Percentiles rank a stretch among this genome's conserved stretches.
These are phyloP conservation scores for Morella rubra DNA, from an alignment of 306 rosid genomes.

Conservation along the genomic window DNA sequence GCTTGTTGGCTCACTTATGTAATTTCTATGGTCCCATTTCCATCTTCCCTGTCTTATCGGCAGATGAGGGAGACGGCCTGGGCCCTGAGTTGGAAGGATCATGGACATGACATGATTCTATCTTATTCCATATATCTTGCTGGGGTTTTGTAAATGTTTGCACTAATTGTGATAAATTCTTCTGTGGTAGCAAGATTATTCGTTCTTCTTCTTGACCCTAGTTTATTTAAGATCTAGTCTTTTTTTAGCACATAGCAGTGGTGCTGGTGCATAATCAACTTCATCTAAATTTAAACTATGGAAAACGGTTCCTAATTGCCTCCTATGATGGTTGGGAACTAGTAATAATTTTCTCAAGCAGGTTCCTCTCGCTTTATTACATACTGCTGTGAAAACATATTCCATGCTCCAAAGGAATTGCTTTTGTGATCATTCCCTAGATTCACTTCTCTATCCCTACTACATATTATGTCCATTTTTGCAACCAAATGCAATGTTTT, in stretches of 20 bases:
- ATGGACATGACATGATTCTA: background rate
- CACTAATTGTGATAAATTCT: background rate
- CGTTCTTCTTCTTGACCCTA: background rate
- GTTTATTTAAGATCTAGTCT: background rate
- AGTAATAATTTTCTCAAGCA: background rate
- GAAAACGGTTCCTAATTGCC: background rate
- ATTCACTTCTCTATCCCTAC: background rate
- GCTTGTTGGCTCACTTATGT: background rate
- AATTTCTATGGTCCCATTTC: background rate
- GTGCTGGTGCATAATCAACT: background rate
- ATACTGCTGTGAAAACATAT: background rate
- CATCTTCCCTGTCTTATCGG: background rate
- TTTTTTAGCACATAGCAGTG: background rate
- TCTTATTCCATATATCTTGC: background rate
- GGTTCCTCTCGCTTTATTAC: background rate
- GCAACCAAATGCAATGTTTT: constrained; percentile 7
- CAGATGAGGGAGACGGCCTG: constrained; percentile 1
- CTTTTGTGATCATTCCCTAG: background rate
- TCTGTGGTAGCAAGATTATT: background rate
- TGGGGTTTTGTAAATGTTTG: background rate
- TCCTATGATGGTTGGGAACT: background rate
- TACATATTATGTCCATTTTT: constrained; percentile 1
- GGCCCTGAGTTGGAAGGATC: background rate
- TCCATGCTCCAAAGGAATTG: background rate
- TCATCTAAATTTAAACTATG: background rate